Evolutionary conservation across 225 moss, liverwort and hornwort species (phyloP).

Genomic region (Straminergon stramineum): DNA sequence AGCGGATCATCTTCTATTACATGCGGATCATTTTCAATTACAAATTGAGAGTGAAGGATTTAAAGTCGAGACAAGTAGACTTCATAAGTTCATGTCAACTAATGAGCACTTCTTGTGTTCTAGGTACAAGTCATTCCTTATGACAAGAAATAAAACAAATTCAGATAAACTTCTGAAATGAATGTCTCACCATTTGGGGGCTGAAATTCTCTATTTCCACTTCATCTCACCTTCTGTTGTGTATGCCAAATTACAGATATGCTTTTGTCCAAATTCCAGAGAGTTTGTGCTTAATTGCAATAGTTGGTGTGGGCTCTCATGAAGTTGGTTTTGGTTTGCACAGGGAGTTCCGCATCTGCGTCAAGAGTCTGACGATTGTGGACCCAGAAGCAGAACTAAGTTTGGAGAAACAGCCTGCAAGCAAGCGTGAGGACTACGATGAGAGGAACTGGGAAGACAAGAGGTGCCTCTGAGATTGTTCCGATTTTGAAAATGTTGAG

Average conservation of each 20-base stretch:
- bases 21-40: neutral
- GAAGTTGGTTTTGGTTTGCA: neutral
- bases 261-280: neutral
- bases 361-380: conserved; percentile 29
- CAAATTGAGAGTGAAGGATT: neutral
- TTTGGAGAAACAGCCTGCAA: conserved; percentile 1
- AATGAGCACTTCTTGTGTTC: neutral
- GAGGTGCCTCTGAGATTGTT: neutral
- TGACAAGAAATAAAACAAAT: neutral
- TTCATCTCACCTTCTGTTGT: neutral
- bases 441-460: neutral
- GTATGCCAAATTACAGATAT: neutral
- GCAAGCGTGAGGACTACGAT: conserved; percentile 2
- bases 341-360: conserved; percentile 37
- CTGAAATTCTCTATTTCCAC: neutral
- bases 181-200: neutral
- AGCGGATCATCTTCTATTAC: neutral
- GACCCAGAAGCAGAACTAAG: conserved; percentile 3
- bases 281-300: neutral
- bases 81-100: neutral
- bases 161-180: neutral
- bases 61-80: neutral
- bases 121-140: neutral
- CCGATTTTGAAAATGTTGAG: conserved; percentile 1
- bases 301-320: neutral